phyloP scores from a whole-genome alignment of 2,329 filamentous ascomycete genomes.

The Colletotrichum sp. region DNA sequence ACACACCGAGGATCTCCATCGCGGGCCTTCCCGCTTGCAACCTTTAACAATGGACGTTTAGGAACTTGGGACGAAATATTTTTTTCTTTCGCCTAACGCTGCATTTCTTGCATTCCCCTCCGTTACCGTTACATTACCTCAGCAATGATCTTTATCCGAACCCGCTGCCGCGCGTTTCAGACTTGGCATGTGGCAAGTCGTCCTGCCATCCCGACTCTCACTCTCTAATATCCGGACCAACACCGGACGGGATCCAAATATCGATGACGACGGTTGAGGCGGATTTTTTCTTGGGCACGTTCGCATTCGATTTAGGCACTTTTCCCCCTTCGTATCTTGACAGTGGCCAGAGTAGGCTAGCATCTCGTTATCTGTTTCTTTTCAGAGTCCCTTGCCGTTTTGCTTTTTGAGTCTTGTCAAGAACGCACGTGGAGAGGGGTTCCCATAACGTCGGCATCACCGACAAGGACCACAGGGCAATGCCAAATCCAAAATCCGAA shows the following conservation, averaged over 20 bases:
- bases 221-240: not conserved
- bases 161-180: not conserved
- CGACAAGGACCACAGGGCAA: not conserved
- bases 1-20: not conserved
- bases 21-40: not conserved
- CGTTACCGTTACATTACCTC: not conserved
- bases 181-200: not conserved
- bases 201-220: not conserved
- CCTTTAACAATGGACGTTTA: not conserved
- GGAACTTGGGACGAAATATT: not conserved
- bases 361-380: not conserved
- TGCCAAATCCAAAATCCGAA: not conserved
- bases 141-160: not conserved
- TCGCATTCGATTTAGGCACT: not conserved
- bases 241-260: not conserved
- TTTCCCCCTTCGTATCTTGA: not conserved
- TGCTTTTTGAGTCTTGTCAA: not conserved
- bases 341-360: not conserved
- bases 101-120: not conserved
- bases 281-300: not conserved
- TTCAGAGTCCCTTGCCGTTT: not conserved
- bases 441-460: not conserved
- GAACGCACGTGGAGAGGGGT: not conserved
- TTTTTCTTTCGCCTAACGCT: not conserved
- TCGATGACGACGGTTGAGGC: not conserved